Base-by-base conservation (phyloP, 805 yeast species). In the Metschnikowia santaceciliae region DNA sequence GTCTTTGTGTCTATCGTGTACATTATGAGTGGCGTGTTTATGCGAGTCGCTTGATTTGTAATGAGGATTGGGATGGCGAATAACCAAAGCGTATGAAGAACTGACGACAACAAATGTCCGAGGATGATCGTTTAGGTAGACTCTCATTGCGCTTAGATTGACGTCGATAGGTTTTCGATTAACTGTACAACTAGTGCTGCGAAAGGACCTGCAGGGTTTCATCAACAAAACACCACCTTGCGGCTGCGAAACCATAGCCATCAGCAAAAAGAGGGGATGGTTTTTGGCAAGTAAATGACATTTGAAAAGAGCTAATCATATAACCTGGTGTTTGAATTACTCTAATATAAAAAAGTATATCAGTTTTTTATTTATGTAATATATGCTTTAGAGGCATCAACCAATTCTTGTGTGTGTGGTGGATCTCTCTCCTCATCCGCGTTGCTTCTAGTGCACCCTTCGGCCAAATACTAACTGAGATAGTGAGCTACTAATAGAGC, bases 101-200 rank as follows among this genome's bases (percentile, higher is more conserved):
- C 85, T 78, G 3, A 82, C 79, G 3, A 90, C 71, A 2, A 88
- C 85, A 51, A 88, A 72, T 10, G 91, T 78, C 49, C 96, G 72
- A 1, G 94, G 92, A 33, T 73, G 65, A 50, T 76, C 79, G 50
- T 86, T 81, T 48, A 86, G 74, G 65, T 75, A 82, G 11, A 88
- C 76, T 64, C 71, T 78, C 90, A 88, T 87, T 11, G 33, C 38
- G 32, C 38, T 42, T 14, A 8, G 32, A 14, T 33, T 10, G 32
- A 32, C 23, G 20, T 32, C 3, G 22, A 20, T 32, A n/a, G 38
- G 32, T 33, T 20, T 20, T 42, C 32, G 46, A 33, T 42, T 7
- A 42, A 34, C 11, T 42, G 30, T 42, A 22, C 46, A 33, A 34
- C 6, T 22, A n/a, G 34, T 32, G 46, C 46, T 42, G 46, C 46